phyloP scores from a whole-genome alignment of 768 basidiomycete genomes.

The Rhodosporidiobolus sp. region DNA sequence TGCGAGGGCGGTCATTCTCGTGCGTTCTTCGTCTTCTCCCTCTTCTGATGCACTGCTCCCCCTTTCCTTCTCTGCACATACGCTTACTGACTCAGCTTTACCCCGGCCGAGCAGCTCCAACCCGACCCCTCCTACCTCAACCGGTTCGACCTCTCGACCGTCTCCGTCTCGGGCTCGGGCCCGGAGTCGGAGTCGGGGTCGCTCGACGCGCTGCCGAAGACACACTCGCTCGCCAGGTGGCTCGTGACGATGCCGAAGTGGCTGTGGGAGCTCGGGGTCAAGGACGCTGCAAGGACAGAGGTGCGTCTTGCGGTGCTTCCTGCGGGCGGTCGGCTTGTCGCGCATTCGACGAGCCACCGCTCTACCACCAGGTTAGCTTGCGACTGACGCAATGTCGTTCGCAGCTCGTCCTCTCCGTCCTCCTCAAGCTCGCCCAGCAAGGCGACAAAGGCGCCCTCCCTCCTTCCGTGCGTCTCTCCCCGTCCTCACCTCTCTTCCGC shows the following conservation, averaged over 20 bases:
- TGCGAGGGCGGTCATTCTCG: constrained; percentile 65
- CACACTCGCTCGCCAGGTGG: constrained; percentile 57
- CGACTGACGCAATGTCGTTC: too few relatives aligned
- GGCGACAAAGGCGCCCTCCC: constrained; percentile 31
- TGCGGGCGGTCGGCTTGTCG: constrained; percentile 3
- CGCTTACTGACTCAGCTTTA: background rate
- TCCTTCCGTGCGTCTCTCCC: background rate
- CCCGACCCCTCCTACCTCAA: constrained; percentile 17
- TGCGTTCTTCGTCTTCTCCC: constrained; percentile 49
- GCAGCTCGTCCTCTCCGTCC: constrained; percentile 57
- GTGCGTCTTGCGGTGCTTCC: constrained; percentile 50
- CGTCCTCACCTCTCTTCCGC: background rate
- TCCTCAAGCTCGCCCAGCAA: constrained; percentile 53
- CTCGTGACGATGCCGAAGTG: constrained; percentile 69
- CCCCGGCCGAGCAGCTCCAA: constrained; percentile 8
- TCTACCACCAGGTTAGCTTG: too few relatives aligned
- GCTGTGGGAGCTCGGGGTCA: constrained; percentile 76
- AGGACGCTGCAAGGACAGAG: constrained; percentile 61
- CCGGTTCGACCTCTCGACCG: constrained; percentile 42
- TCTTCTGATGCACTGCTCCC: too few relatives aligned
- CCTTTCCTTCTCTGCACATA: background rate
- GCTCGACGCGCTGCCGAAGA: constrained; percentile 47
- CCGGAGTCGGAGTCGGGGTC: constrained; percentile 46
- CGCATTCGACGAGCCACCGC: too few relatives aligned
- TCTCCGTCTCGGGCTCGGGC: too few relatives aligned